Evolutionary conservation across 176 grass and related monocot species (phyloP), one percentile per base, ranked within the genome.

Genomic region (Juncus effusus): DNA sequence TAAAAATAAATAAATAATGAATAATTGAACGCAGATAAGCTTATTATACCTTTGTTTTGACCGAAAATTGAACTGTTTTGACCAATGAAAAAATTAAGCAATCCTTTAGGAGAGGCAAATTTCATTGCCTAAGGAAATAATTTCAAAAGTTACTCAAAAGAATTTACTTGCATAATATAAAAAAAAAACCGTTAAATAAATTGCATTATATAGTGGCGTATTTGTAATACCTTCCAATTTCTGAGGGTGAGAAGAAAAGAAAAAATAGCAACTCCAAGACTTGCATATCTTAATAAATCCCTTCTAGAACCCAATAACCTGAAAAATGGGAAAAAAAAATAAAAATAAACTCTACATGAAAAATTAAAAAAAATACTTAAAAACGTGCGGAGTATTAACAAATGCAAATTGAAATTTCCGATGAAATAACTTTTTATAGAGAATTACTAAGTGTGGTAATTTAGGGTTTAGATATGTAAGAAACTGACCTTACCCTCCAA

Each of bases 401-500:
- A 3, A 54, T 13, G 59, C 75, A 38, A 52, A 59, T 2, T 53
- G 36, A 4, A 49, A 80, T 52, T 67, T 54, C 54, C 64, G 10
- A 3, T 10, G 10, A 40, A 85, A 67, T 11, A 64, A 4, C 12
- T 53, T 42, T 59, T 60, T 44, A 60, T 45, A 59, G 16, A 69
- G 14, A 60, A 72, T 59, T 65, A 51, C 6, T 10, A 63, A 69
- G 7, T 56, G 6, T 77, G 55, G 28, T 54, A 56, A 62, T 62
- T 73, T 45, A 40, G 19, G 19, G 19, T 28, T 28, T 28, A 28
- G 19, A 28, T 28, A 62, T 79, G 54, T 44, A 44, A 77, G 60
- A 79, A 86, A 89, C 88, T 76, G 64, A 97, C 85, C 85, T 92
- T 97, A 97, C 94, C 94, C 83, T 92, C 84, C 74, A 89, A 72